Evolutionary conservation across 1,139 yeast genomes (phyloP).

Genomic region (Scheffersomyces quercinus): DNA sequence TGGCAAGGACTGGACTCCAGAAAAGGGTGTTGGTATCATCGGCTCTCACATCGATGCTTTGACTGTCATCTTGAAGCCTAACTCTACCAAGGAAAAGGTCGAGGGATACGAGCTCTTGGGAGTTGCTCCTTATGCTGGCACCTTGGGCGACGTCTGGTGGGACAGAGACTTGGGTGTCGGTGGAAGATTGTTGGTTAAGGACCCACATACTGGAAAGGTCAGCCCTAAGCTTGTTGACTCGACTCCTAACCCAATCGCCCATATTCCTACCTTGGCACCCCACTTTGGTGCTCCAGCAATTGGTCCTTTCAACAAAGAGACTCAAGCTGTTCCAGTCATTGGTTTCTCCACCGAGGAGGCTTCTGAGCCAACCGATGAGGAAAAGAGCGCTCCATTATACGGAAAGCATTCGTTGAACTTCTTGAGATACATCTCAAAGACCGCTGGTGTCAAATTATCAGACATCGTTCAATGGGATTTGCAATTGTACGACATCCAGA

Average conservation of each 20-base stretch:
- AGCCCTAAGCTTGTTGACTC: constrained; percentile 52
- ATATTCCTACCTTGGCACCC: constrained; percentile 65
- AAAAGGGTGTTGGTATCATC: constrained; percentile 57
- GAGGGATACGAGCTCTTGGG: constrained; percentile 66
- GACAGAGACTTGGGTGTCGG: constrained; percentile 71
- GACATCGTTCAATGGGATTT: constrained; percentile 59
- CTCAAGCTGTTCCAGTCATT: constrained; percentile 62
- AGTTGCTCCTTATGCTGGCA: constrained; percentile 68
- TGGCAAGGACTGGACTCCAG: constrained; percentile 58
- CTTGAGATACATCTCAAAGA: constrained; percentile 55
- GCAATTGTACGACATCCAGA: constrained; percentile 65
- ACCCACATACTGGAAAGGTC: constrained; percentile 28
- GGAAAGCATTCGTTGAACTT: constrained; percentile 59
- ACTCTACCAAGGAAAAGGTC: constrained; percentile 43
- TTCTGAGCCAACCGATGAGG: constrained; percentile 53
- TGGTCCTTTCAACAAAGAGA: constrained; percentile 60
- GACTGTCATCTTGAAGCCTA: constrained; percentile 59
- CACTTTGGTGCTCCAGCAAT: constrained; percentile 57
- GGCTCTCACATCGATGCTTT: constrained; percentile 65
- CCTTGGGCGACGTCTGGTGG: constrained; percentile 56
- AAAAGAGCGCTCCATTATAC: constrained; percentile 58
- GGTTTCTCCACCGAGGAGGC: constrained; percentile 42
- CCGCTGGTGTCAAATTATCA: constrained; percentile 48
- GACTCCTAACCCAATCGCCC: constrained; percentile 63
- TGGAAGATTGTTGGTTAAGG: constrained; percentile 54